Base-by-base conservation (phyloP, 768 basidiomycete species). In the Tulasnella sp. region DNA sequence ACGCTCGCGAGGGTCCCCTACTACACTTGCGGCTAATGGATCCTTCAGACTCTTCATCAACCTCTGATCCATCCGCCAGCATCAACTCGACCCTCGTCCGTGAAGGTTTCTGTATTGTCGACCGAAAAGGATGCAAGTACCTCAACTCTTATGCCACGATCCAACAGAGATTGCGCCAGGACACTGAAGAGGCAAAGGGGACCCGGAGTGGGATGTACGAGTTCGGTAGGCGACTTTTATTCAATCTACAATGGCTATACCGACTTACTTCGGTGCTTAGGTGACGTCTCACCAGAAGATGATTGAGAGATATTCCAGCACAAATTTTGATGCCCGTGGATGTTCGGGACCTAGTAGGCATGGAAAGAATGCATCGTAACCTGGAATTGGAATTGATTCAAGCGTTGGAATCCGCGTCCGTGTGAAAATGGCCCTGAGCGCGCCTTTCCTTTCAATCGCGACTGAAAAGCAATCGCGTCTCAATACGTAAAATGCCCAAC, bases 21-120 rank as follows among this genome's bases (percentile, higher is more conserved):
- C 75, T 94, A 27, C 92, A 96, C 71, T 80, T 99, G 56, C 87
- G 95, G 50, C 81, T 99, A 34, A 95, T 96, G 63, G 94, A 98
- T 69, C 88, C 95, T 0, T 70, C 76, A 24, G 86, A 92, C 71
- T 82, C 88, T 2, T 72, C 76, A 7, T 78, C 81, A 4, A 77
- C 80, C 3, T 73, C 80, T 21, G 84, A 93, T 65, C 84, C 86
- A 1, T 70, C 81, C 10, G 80, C 84, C 8, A 88, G 84, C 68
- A 79, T 98, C 71, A 99, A 99, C 68, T 88, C 83, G 9, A 88
- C 92, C 69, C 77, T 99, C 3, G 76, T 96, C 10, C 79, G 85
- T 41, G 95, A 98, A 65, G 96, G 96, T 24, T 73, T 91, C 27
- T 93, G 88, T 0, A 74, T 80, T 1, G 74, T 92, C 64, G 92